Base-by-base conservation (phyloP, 2,329 filamentous ascomycete genomes). In the Talaromyces marneffei region DNA sequence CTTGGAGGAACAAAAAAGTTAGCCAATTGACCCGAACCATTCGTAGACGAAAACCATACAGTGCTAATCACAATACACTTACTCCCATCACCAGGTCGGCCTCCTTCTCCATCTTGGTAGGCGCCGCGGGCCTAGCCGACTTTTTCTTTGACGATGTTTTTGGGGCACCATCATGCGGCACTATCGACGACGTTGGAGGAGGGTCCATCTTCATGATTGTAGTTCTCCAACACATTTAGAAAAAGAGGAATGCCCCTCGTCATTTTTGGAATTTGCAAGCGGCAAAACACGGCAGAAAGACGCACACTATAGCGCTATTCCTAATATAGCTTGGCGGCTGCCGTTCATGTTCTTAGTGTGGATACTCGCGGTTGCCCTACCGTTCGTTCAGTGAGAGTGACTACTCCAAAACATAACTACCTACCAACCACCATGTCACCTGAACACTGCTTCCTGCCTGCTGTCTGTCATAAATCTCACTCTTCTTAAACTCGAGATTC, bases 41-140 rank as follows among this genome's bases (percentile, higher is more conserved):
- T 18, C 27, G 7, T 48, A 46, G 46, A 12, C 54, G 39, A 53
- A 52, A 52, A 37, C 9, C 52, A 52, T 57, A 61, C 53, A 39
- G 42, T 61, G 33, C 40, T 50, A 29, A 39, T 42, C 42, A 62
- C 46, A 54, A 50, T 44, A 9, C 29, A 76, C 79, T 67, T 74
- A 82, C 80, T 56, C 75, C 77, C 81, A 83, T 84, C 60, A 84
- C 80, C 62, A 81, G 70, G 64, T 80, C 80, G 61, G 83, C 80
- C 62, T 80, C 78, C 46, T 71, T 75, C 65, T 76, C 75, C 56
- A 67, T 66, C 66, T 75, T 72, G 25, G 66, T 66, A 23, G 54
- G 59, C 42, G 57, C 40, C 4, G 42, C 62, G 48, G 68, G 65
- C 67, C 65, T 65, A 44, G 59, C 63, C 25, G 62, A 57, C n/a